These are phyloP conservation scores for Suillus subaureus DNA, from an alignment of 768 basidiomycete genomes.

Conservation along the genomic window DNA sequence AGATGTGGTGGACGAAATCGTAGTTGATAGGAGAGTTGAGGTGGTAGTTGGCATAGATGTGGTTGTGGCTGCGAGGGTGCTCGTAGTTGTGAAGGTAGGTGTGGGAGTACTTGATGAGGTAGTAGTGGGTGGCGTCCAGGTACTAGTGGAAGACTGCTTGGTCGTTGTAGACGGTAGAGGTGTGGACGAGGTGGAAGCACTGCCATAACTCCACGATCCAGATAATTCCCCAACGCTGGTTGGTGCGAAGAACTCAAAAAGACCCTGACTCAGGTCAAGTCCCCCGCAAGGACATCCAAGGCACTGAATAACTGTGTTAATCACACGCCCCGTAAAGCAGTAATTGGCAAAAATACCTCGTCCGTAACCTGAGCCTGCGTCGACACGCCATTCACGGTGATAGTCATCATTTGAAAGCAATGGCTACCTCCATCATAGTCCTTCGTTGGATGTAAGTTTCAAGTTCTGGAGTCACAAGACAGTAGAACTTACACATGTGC, in stretches of 20 bases:
- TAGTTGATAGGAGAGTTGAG: background rate
- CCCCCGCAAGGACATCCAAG: conserved; percentile 38
- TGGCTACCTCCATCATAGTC: conserved; percentile 42
- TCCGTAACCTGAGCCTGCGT: conserved; percentile 47
- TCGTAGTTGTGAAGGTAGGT: conserved; percentile 1
- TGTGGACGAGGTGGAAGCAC: conserved; percentile 22
- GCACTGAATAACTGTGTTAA: conserved; percentile 35
- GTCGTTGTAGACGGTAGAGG: conserved; percentile 16
- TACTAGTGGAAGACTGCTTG: conserved; percentile 23
- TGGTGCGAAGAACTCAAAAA: conserved; percentile 46
- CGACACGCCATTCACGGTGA: conserved; percentile 40
- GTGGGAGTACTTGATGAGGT: background rate
- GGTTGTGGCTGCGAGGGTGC: conserved; percentile 18
- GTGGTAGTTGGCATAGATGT: conserved; percentile 15
- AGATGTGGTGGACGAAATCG: conserved; percentile 12
- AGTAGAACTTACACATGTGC: conserved; percentile 34
- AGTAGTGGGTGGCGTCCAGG: conserved; percentile 21
- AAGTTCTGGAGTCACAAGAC: background rate
- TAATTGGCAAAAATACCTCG: conserved; percentile 30
- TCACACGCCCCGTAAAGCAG: conserved; percentile 1
- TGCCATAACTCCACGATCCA: conserved; percentile 42
- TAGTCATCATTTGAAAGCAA: conserved; percentile 49
- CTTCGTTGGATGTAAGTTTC: conserved; percentile 24
- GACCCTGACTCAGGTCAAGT: conserved; percentile 48
- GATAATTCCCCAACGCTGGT: conserved; percentile 36